Evolutionary conservation across 192 early-diverging fungal genomes (phyloP).

Genomic region (Backusella tuberculispora): DNA sequence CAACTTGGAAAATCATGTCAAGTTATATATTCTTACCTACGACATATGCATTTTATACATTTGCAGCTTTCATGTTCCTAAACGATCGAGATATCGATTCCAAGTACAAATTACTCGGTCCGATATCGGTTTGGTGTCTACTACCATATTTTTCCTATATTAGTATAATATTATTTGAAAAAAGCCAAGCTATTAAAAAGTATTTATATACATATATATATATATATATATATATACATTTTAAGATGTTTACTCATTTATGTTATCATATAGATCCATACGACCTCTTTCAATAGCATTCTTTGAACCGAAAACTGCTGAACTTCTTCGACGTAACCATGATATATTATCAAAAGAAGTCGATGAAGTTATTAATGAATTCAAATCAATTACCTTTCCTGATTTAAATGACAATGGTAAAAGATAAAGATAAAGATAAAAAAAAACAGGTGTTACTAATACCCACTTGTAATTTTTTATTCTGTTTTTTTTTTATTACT

Average conservation of each 20-base stretch:
- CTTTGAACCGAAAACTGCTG: conserved; percentile 57
- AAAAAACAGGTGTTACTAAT: too few relatives aligned
- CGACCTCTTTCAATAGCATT: conserved; percentile 81
- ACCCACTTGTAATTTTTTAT: not conserved
- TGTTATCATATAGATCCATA: conserved; percentile 58
- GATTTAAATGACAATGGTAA: conserved; percentile 61
- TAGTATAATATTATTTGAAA: conserved; percentile 74
- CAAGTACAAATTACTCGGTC: conserved; percentile 46
- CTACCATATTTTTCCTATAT: conserved; percentile 73
- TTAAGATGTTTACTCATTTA: not conserved
- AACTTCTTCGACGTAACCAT: conserved; percentile 69
- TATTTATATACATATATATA: conserved; percentile 30
- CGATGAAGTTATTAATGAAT: conserved; percentile 81
- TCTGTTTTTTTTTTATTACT: not conserved
- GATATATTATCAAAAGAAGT: conserved; percentile 75
- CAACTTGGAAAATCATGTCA: conserved; percentile 93
- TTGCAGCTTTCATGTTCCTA: conserved; percentile 58
- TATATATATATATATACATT: not conserved
- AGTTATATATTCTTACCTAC: conserved; percentile 74
- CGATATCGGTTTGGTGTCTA: conserved; percentile 46
- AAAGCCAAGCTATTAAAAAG: conserved; percentile 72
- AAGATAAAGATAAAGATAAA: not conserved
- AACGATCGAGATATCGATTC: conserved; percentile 30
- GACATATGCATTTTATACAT: conserved; percentile 71
- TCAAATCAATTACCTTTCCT: conserved; percentile 76